These are phyloP conservation scores for Penicillium alfredii DNA, from an alignment of 495 filamentous ascomycete species.

Conservation along the genomic window DNA sequence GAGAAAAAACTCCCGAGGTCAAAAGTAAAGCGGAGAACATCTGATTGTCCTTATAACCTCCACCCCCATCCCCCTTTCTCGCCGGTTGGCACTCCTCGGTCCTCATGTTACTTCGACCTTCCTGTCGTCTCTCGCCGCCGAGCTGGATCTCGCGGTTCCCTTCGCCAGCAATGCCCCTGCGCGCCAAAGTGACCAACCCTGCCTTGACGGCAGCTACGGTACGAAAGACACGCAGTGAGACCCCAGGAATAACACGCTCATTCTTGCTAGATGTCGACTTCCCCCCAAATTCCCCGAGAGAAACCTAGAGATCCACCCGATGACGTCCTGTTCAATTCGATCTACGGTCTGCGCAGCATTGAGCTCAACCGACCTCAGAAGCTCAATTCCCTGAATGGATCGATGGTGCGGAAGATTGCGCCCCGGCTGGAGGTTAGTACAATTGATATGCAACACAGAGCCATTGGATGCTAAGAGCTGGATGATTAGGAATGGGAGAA, in stretches of 20 bases:
- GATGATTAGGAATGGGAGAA: conserved; percentile 74
- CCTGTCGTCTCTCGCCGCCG: conserved; percentile 42
- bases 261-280: conserved; percentile 51
- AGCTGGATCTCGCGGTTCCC: conserved; percentile 50
- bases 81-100: conserved; percentile 15
- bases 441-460: no score
- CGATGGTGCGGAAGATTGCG: conserved; percentile 89
- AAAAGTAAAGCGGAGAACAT: conserved; percentile 29
- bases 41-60: conserved; percentile 17
- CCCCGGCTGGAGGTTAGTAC: conserved; percentile 67
- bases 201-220: conserved; percentile 46
- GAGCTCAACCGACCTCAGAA: conserved; percentile 91
- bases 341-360: conserved; percentile 84
- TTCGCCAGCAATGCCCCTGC: conserved; percentile 69
- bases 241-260: conserved; percentile 4
- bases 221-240: conserved; percentile 10
- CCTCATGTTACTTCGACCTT: conserved; percentile 51
- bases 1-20: conserved; percentile 25
- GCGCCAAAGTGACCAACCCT: conserved; percentile 71
- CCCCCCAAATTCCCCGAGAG: conserved; percentile 44
- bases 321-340: conserved; percentile 85
- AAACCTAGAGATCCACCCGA: conserved; percentile 65
- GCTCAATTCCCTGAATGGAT: conserved; percentile 83
- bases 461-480: no score
- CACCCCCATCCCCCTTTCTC: conserved; percentile 11